Conservation (phyloP, 805 yeast species). For the Saccharomycodes ludwigii region DNA sequence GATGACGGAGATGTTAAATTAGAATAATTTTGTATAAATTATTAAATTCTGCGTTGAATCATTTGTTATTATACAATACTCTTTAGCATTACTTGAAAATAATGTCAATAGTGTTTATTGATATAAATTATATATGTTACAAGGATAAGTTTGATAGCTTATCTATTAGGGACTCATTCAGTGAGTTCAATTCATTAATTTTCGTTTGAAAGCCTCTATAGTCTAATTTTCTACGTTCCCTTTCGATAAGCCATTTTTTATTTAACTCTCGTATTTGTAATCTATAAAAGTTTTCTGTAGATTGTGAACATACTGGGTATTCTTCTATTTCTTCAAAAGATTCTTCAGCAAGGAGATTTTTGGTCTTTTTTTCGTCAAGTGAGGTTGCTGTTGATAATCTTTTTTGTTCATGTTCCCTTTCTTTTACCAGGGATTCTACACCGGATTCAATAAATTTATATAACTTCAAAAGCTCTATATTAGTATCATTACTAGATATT, state of each 20-base stretch:
- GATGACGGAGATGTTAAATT: conserved; percentile 10
- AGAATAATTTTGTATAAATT: conserved; percentile 4
- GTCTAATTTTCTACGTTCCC: conserved; percentile 58
- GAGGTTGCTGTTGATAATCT: neutral
- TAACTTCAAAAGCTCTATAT: conserved; percentile 1
- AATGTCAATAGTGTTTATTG: neutral
- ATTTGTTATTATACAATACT: neutral
- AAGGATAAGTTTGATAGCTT: conserved; percentile 11
- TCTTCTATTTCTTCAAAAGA: neutral
- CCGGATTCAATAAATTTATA: conserved; percentile 4
- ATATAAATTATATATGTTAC: neutral
- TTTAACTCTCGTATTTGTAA: too few relatives aligned
- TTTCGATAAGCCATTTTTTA: conserved; percentile 54
- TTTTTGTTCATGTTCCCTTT: conserved; percentile 1
- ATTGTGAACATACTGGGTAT: too few relatives aligned
- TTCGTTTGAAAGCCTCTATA: conserved; percentile 40
- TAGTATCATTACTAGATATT: neutral
- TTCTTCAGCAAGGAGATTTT: neutral
- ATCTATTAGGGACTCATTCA: conserved; percentile 31
- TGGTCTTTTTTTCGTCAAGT: conserved; percentile 1
- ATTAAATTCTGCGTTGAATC: neutral
- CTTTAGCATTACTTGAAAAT: neutral
- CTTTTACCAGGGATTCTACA: conserved; percentile 2
- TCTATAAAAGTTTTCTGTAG: too few relatives aligned
- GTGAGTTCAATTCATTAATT: conserved; percentile 41